phyloP scores from a whole-genome alignment of 495 filamentous ascomycete species.

The Neohortaea acidophila region DNA sequence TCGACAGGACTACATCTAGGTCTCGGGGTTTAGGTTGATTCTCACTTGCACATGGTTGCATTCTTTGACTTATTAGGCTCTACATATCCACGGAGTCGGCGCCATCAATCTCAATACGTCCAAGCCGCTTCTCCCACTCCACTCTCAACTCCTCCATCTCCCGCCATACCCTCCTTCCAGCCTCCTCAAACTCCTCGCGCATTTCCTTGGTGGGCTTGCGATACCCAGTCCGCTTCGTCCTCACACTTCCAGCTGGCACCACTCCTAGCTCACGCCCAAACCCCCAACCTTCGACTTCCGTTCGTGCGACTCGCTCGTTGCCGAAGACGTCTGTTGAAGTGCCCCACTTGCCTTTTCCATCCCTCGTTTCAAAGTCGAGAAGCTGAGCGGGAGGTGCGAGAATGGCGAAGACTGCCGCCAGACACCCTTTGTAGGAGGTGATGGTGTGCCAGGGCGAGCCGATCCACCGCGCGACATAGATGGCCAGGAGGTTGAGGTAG shows the following conservation, averaged over 20 bases:
- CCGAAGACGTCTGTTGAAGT: conserved; percentile 47
- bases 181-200: conserved; percentile 54
- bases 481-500: conserved; percentile 45
- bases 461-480: conserved; percentile 26
- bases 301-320: conserved; percentile 42
- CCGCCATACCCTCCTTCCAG: conserved; percentile 60
- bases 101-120: conserved; percentile 1
- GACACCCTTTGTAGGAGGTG: conserved; percentile 53
- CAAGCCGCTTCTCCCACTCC: conserved; percentile 57
- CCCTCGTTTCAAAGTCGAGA: conserved; percentile 40
- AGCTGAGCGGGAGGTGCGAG: conserved; percentile 51
- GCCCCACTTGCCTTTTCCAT: conserved; percentile 73
- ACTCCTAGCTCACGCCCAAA: conserved; percentile 52
- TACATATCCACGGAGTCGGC: neutral
- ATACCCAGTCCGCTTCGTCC: conserved; percentile 38
- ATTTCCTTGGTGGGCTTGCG: conserved; percentile 47
- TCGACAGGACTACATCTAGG: too few species aligned
- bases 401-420: conserved; percentile 52
- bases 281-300: conserved; percentile 78
- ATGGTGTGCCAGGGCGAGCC: conserved; percentile 35
- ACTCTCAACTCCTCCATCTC: conserved; percentile 70
- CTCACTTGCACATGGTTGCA: too few species aligned
- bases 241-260: conserved; percentile 29
- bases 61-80: too few species aligned
- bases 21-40: too few species aligned